These are phyloP conservation scores for Neonectria neomacrospora DNA, from an alignment of 2,329 filamentous ascomycete genomes.

Conservation along the genomic window DNA sequence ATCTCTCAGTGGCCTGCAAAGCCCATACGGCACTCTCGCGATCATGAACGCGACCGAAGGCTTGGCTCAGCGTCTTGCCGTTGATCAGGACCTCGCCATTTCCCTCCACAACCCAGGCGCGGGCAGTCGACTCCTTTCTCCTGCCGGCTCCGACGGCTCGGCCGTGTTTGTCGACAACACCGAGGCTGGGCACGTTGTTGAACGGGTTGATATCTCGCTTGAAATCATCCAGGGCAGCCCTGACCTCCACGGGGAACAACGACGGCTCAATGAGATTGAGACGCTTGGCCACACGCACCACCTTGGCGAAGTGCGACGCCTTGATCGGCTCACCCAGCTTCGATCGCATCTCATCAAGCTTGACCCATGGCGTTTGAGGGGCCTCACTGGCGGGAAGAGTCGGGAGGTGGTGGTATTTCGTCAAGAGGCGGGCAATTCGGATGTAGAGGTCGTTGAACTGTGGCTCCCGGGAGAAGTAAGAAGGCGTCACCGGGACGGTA, in stretches of 20 bases:
- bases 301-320: conserved; percentile 80
- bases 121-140: conserved; percentile 87
- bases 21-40: conserved; percentile 95
- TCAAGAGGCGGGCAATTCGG: conserved; percentile 75
- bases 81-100: conserved; percentile 92
- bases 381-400: conserved; percentile 72
- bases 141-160: conserved; percentile 83
- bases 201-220: conserved; percentile 79
- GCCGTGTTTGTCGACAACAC: conserved; percentile 78
- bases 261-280: conserved; percentile 87
- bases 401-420: conserved; percentile 79
- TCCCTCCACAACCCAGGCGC: conserved; percentile 90
- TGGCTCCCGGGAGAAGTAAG: conserved; percentile 93
- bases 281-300: conserved; percentile 79
- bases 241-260: conserved; percentile 77
- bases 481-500: conserved; percentile 83
- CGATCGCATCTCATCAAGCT: conserved; percentile 78
- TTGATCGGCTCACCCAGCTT: conserved; percentile 78
- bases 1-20: conserved; percentile 80
- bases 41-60: conserved; percentile 90
- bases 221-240: conserved; percentile 73
- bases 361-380: conserved; percentile 83
- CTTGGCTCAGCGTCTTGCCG: conserved; percentile 82
- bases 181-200: conserved; percentile 70
- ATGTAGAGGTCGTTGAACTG: conserved; percentile 88